Base-by-base conservation (phyloP, 306 rosid species). In the Cucurbita argyrosperma region DNA sequence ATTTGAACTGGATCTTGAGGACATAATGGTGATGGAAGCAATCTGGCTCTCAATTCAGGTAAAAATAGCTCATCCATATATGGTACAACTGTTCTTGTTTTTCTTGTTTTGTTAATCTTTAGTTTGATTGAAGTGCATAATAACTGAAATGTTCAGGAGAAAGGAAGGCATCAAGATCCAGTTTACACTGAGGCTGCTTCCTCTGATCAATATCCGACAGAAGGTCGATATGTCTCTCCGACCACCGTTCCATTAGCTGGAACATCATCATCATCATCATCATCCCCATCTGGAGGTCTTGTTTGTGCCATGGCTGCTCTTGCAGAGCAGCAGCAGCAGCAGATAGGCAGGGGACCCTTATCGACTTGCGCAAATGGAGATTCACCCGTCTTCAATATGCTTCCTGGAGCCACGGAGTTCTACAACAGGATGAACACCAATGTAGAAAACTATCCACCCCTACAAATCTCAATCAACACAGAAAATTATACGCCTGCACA, bases 11-110 rank as follows among this genome's bases (percentile, higher is more conserved):
- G 99, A 95, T 85, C 96, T 95, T 51, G 99, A 95, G 84, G 99
- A 91, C 83, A 85, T 95, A 80, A 95, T 95, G 99, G 90, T 95
- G 85, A 95, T 91, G 88, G 99, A 95, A 88, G 99, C 99, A 83
- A 89, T 91, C 68, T 95, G 99, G 99, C 97, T 88, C 76, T 95
- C 99, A 19, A 89, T 95, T 81, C 97, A 91, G 97, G 99, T 91
- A 68, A 70, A 57, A 70, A 57, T 21, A 72, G 19, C 65, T 55
- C 35, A 21, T 2, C 5, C 7, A 15, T 35, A 16, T 30, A 14
- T 52, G 60, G 62, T 52, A 26, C n/a, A 67, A 46, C 42, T 43
- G 7, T 52, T 19, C 42, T 71, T 9, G 8, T 52, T 11, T 15
- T 30, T 30, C 1, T 52, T 30, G 6, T 38, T 35, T n/a, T 49